These are phyloP conservation scores for Tetragonia tetragonoides DNA, from an alignment of 148 eudicot genomes.

Conservation along the genomic window DNA sequence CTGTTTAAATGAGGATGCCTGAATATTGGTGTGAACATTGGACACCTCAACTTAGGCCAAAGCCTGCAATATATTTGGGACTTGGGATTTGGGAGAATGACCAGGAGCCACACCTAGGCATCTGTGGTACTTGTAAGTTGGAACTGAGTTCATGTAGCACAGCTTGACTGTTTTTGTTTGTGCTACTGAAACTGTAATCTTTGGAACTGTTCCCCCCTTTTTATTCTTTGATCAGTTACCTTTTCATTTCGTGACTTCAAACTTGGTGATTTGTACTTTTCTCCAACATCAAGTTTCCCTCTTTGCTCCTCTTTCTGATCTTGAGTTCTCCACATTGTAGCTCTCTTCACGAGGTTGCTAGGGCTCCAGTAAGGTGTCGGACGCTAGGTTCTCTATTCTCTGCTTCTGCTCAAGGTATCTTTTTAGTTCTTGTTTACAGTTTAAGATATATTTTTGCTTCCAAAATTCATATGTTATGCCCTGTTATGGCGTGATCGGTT, in stretches of 20 bases:
- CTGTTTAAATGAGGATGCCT: not conserved
- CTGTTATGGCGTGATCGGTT: not conserved
- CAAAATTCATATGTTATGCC: not conserved
- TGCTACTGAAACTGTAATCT: not conserved
- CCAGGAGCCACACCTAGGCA: not conserved
- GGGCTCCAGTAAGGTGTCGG: slow-evolving; percentile 22
- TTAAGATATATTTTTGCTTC: not conserved
- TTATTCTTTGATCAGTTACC: not conserved
- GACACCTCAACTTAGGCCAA: slow-evolving; percentile 1
- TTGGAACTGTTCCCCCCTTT: not conserved
- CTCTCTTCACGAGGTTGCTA: slow-evolving; percentile 11
- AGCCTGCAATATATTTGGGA: not conserved
- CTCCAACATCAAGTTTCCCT: not conserved
- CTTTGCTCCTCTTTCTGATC: not conserved
- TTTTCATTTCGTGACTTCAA: not conserved
- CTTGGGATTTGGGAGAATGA: not conserved
- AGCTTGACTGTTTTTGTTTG: not conserved
- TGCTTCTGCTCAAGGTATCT: slow-evolving; percentile 49
- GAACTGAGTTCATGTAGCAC: not conserved
- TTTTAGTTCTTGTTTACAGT: not conserved
- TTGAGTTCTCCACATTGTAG: slow-evolving; percentile 6
- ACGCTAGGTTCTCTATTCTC: slow-evolving; percentile 26
- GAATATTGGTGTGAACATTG: not conserved
- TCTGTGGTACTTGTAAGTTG: not conserved
- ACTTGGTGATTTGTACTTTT: not conserved